Conservation (phyloP, 805 yeast genomes). For the Pichia pseudocactophila region DNA sequence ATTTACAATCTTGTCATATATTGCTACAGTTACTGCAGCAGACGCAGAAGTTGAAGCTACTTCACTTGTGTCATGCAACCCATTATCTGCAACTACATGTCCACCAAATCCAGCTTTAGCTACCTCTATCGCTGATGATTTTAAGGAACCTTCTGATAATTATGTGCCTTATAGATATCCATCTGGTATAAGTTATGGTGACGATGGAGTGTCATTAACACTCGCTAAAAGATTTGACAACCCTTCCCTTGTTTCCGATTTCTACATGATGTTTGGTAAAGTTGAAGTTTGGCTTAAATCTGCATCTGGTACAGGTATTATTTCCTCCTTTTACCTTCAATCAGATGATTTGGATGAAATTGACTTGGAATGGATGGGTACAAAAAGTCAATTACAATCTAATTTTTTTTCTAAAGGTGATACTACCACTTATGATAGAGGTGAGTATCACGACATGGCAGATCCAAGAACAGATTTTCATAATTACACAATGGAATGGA, state of each 20-base stretch:
- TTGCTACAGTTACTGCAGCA: no score
- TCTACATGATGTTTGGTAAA: constrained; percentile 84
- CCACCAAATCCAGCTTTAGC: constrained; percentile 52
- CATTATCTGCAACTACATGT: constrained; percentile 24
- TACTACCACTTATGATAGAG: constrained; percentile 71
- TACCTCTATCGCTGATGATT: constrained; percentile 42
- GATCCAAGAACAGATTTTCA: constrained; percentile 54
- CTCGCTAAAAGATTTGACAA: constrained; percentile 59
- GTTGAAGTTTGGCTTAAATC: constrained; percentile 65
- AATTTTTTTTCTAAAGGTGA: constrained; percentile 78
- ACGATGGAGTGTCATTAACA: constrained; percentile 55
- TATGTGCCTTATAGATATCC: constrained; percentile 39
- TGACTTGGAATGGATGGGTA: constrained; percentile 83
- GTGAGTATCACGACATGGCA: constrained; percentile 53
- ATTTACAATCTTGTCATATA: no score
- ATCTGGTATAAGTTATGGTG: constrained; percentile 34
- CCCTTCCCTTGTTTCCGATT: constrained; percentile 69
- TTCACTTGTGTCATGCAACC: constrained; percentile 25
- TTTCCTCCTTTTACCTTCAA: constrained; percentile 74
- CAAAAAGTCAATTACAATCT: constrained; percentile 65
- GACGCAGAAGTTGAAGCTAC: constrained; percentile 4
- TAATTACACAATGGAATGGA: constrained; percentile 84
- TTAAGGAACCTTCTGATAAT: constrained; percentile 35
- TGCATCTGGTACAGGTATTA: constrained; percentile 73
- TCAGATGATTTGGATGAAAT: constrained; percentile 83